phyloP scores from a whole-genome alignment of 2,329 filamentous ascomycete species.

The Nannizziopsis barbatae region DNA sequence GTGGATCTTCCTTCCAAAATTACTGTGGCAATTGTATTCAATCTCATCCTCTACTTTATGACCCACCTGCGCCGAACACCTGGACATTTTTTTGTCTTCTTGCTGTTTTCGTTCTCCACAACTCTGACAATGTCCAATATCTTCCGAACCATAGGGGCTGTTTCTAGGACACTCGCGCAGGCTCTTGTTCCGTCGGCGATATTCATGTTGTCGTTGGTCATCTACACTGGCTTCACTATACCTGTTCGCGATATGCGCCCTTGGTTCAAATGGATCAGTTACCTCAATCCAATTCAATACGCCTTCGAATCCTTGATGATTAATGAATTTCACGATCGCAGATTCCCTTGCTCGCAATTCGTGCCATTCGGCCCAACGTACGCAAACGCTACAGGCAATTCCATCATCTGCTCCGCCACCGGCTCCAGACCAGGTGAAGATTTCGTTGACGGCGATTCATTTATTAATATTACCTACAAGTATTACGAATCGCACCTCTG shows the following conservation, averaged over 20 bases:
- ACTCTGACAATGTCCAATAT: constrained; percentile 76
- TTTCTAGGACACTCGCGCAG: constrained; percentile 66
- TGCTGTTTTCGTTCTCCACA: constrained; percentile 61
- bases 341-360: constrained; percentile 44
- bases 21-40: constrained; percentile 60
- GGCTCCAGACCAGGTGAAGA: constrained; percentile 47
- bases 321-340: constrained; percentile 65
- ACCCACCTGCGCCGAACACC: constrained; percentile 64
- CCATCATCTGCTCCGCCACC: constrained; percentile 44
- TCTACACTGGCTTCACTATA: constrained; percentile 43
- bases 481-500: constrained; percentile 53
- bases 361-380: constrained; percentile 37
- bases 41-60: constrained; percentile 76
- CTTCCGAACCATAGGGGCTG: constrained; percentile 66
- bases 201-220: constrained; percentile 33
- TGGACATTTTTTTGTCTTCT: constrained; percentile 74
- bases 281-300: constrained; percentile 68
- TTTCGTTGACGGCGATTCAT: constrained; percentile 50
- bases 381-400: constrained; percentile 17
- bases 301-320: constrained; percentile 71
- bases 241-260: constrained; percentile 55
- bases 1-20: constrained; percentile 79
- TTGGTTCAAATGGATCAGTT: constrained; percentile 78
- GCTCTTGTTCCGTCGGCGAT: constrained; percentile 47
- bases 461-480: constrained; percentile 44